Percentiles rank a stretch among this genome's conserved stretches.
These are phyloP conservation scores for Pouteria campechiana DNA, from an alignment of 179 eudicot species.

Conservation along the genomic window DNA sequence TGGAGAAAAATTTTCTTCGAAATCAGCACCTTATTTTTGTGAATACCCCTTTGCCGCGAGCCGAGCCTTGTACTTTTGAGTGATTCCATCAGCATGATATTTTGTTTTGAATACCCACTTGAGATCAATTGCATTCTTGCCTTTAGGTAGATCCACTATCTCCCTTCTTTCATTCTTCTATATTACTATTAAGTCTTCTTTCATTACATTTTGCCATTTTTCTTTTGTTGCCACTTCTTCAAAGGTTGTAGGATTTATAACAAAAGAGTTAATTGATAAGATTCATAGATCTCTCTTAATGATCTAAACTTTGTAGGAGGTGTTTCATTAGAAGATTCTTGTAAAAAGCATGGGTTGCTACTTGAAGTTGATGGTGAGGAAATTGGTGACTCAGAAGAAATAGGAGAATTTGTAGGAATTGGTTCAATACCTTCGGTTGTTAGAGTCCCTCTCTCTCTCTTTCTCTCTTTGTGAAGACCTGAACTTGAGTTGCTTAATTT, in stretches of 20 bases:
- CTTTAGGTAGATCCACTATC: background rate
- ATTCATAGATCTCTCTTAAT: too few relatives aligned
- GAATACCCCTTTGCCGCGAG: too few relatives aligned
- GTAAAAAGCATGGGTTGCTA: too few relatives aligned
- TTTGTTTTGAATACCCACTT: slow-evolving; percentile 4
- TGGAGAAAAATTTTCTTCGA: background rate
- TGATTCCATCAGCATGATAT: background rate
- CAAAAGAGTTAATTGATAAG: background rate
- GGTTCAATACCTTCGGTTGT: too few relatives aligned
- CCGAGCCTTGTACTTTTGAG: background rate
- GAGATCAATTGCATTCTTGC: background rate
- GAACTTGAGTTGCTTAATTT: background rate
- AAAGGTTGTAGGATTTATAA: background rate
- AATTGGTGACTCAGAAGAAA: too few relatives aligned
- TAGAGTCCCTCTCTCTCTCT: too few relatives aligned
- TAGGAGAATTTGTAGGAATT: too few relatives aligned
- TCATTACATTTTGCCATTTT: background rate
- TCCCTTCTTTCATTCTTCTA: slow-evolving; percentile 5
- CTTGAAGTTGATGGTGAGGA: background rate
- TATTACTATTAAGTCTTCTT: background rate
- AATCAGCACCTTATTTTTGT: background rate
- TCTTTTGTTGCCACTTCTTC: background rate
- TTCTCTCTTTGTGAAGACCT: background rate
- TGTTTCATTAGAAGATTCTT: too few relatives aligned
- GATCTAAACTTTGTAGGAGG: slow-evolving; percentile 4